Evolutionary conservation across 495 filamentous ascomycete genomes (phyloP).

Genomic region (Penicilliopsis zonata): DNA sequence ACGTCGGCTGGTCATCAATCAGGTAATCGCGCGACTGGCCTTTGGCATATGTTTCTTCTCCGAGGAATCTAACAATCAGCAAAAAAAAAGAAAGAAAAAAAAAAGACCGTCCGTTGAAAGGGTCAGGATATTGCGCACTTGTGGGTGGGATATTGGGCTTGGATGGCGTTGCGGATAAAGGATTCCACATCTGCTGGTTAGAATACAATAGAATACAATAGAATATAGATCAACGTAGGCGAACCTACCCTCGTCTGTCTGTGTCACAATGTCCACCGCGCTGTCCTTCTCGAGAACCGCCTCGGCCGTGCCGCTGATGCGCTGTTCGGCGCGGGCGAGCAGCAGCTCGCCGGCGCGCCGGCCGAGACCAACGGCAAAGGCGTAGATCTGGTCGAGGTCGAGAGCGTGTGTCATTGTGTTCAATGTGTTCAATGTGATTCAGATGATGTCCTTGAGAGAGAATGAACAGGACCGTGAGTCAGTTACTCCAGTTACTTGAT

Average conservation of each 20-base stretch:
- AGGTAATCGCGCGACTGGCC: constrained; percentile 47
- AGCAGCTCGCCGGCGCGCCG: constrained; percentile 51
- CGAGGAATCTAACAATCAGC: constrained; percentile 42
- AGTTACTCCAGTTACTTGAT: too few species aligned
- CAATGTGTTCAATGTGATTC: too few species aligned
- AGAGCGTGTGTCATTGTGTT: too few species aligned
- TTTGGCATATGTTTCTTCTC: constrained; percentile 58
- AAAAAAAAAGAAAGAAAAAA: not conserved
- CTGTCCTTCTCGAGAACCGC: constrained; percentile 45
- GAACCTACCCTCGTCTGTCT: constrained; percentile 51
- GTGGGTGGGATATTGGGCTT: constrained; percentile 45
- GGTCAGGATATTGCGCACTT: constrained; percentile 43
- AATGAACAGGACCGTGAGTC: too few species aligned
- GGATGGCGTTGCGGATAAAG: constrained; percentile 46
- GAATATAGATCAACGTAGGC: too few species aligned
- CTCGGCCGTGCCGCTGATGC: constrained; percentile 18
- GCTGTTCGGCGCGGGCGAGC: constrained; percentile 35
- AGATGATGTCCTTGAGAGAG: too few species aligned
- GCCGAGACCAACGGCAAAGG: constrained; percentile 51
- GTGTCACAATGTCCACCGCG: constrained; percentile 59
- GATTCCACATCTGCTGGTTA: constrained; percentile 45
- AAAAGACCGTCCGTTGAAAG: not conserved
- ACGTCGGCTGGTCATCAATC: constrained; percentile 48
- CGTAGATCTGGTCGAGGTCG: constrained; percentile 46
- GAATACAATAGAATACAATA: too few species aligned